Evolutionary conservation across 106 monocot species (phyloP).

Genomic region (Vanilla planifolia): DNA sequence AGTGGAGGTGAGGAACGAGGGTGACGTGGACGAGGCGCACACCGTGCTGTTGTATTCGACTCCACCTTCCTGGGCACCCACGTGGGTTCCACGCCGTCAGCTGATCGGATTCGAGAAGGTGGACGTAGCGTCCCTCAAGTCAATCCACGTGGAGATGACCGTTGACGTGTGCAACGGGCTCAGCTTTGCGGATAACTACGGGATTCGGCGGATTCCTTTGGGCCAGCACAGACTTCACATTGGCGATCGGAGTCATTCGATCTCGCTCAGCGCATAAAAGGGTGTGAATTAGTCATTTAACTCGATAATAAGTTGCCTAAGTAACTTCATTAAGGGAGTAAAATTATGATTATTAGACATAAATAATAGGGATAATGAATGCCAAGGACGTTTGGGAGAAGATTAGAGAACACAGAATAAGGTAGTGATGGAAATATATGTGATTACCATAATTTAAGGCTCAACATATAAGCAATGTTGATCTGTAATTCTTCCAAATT

Average conservation of each 20-base stretch:
- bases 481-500: too few relatives aligned
- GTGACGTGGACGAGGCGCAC: conserved; percentile 43
- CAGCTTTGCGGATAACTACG: conserved; percentile 48
- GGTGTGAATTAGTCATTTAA: too few relatives aligned
- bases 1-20: conserved; percentile 50
- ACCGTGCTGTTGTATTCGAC: conserved; percentile 44
- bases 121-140: conserved; percentile 27
- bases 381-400: too few relatives aligned
- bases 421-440: too few relatives aligned
- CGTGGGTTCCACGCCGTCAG: conserved; percentile 15
- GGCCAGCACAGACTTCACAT: conserved; percentile 66
- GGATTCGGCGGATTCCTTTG: conserved; percentile 52
- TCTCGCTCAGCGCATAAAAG: too few relatives aligned
- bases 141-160: conserved; percentile 25
- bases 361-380: too few relatives aligned
- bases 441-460: too few relatives aligned
- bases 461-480: too few relatives aligned
- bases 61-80: conserved; percentile 19
- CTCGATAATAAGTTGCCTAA: too few relatives aligned
- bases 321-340: too few relatives aligned
- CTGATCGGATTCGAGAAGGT: conserved; percentile 74
- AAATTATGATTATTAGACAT: too few relatives aligned
- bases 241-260: conserved; percentile 47
- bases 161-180: conserved; percentile 64
- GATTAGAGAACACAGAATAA: too few relatives aligned